These are phyloP conservation scores for Pestalotiopsis sp. DNA, from an alignment of 2,329 filamentous ascomycete species.

Conservation along the genomic window DNA sequence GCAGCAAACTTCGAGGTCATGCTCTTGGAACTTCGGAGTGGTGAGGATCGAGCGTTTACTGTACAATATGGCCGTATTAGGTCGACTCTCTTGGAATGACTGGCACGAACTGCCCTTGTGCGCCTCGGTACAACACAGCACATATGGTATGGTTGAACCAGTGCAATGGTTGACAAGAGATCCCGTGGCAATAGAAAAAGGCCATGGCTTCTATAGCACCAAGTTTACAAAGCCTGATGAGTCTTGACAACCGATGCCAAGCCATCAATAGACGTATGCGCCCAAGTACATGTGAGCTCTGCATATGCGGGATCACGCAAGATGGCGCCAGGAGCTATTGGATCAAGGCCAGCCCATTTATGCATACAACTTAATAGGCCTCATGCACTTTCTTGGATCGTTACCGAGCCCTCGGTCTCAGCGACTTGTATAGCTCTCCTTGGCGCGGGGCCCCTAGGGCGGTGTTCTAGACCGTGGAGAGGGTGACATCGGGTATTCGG, in stretches of 20 bases:
- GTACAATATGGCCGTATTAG: too few relatives aligned
- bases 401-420: not conserved
- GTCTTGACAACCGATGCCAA: too few relatives aligned
- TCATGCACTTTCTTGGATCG: not conserved
- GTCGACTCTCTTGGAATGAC: too few relatives aligned
- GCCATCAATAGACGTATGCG: too few relatives aligned
- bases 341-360: not conserved
- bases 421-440: not conserved
- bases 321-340: constrained; percentile 1
- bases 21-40: not conserved
- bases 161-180: too few relatives aligned
- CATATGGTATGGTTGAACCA: too few relatives aligned
- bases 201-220: too few relatives aligned
- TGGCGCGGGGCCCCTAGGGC: not conserved
- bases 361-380: not conserved
- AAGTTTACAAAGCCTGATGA: too few relatives aligned
- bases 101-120: too few relatives aligned
- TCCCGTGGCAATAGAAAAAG: too few relatives aligned
- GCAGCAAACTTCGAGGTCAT: not conserved
- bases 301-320: constrained; percentile 4
- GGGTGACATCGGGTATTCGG: not conserved
- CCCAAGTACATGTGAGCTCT: not conserved
- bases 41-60: too few relatives aligned
- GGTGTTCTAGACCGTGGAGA: not conserved
- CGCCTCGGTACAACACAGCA: too few relatives aligned